Base-by-base conservation (phyloP, 441 rosid genomes). In the Pelargonium australe region DNA sequence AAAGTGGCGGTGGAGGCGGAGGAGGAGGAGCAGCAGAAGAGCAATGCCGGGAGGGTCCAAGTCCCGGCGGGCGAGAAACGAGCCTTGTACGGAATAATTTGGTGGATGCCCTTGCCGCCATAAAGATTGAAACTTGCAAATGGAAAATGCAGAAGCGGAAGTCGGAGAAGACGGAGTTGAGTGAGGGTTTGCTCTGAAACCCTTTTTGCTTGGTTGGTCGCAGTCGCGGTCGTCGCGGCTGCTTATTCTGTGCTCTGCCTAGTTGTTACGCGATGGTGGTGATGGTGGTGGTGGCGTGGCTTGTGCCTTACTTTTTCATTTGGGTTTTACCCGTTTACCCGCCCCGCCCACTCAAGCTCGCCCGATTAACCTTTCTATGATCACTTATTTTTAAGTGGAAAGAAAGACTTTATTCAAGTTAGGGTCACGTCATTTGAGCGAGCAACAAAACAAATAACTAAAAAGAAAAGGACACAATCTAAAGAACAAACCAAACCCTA, bases 51-150 rank as follows among this genome's bases (percentile, higher is more conserved):
- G 76, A 53, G 66, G 85, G 66, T 58, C 84, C 87, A 63, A 80
- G 65, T 70, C 57, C 57, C 4, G 57, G n/a, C 3, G 79, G 75
- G 69, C 68, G 69, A 62, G 83, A 79, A 11, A 82, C 71, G 34
- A 73, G 74, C 74, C 88, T 84, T 75, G 63, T 80, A 67, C 70
- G 62, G 44, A 84, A 68, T 58, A 80, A 71, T 77, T 73, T 84
- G 65, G 79, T 80, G 4, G 86, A 68, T 31, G 81, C 81, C 78
- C 85, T 82, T 41, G 80, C 73, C 0, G 90, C 93, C 93, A 90
- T 86, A 23, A 25, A 31, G 14, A 13, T 13, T 16, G 17, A 49
- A 49, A 4, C 16, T 49, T n/a, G 49, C 11, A 44, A 44, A 44
- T 7, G 49, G 49, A 44, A 44, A 44, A 44, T 44, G 12, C 49